Percentiles rank a stretch among this genome's conserved stretches.
These are phyloP conservation scores for Entamoeba invadens DNA, from an alignment of 208 protist species.

Conservation along the genomic window DNA sequence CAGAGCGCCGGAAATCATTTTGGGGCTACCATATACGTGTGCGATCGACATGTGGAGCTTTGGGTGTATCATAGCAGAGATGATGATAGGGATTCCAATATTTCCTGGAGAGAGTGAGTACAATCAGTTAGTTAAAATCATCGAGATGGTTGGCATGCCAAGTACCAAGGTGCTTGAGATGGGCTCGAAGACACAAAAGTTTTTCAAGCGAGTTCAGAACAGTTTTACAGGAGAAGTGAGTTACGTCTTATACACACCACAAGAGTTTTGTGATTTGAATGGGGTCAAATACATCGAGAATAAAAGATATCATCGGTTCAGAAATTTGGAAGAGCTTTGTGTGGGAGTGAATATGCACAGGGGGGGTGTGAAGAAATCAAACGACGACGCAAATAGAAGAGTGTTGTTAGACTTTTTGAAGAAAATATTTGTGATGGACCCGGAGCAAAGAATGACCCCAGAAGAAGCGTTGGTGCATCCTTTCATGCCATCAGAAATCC, in stretches of 20 bases:
- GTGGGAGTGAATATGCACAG: not conserved
- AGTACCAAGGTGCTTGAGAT: not conserved
- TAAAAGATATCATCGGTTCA: not conserved
- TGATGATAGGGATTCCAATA: conserved; percentile 59
- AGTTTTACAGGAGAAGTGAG: not conserved
- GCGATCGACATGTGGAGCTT: conserved; percentile 93
- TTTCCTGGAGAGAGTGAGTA: conserved; percentile 76
- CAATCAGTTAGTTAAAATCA: not conserved
- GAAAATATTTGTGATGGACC: not conserved
- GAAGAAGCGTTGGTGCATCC: not conserved
- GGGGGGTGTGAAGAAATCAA: not conserved
- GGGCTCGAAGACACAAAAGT: not conserved
- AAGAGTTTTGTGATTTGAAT: not conserved
- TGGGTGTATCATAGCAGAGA: conserved; percentile 86
- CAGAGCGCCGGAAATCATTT: conserved; percentile 74
- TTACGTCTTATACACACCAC: not conserved
- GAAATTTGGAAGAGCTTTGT: not conserved
- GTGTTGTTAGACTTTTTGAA: not conserved
- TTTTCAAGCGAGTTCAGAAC: not conserved
- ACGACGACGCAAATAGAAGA: not conserved
- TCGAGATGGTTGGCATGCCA: not conserved
- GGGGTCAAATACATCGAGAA: not conserved
- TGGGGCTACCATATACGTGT: conserved; percentile 66
- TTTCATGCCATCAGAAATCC: not conserved
- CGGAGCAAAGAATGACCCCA: not conserved